Percentiles rank a stretch among this genome's conserved stretches.
These are phyloP conservation scores for Yamadazyma friedrichii DNA, from an alignment of 1,139 yeast genomes.

Conservation along the genomic window DNA sequence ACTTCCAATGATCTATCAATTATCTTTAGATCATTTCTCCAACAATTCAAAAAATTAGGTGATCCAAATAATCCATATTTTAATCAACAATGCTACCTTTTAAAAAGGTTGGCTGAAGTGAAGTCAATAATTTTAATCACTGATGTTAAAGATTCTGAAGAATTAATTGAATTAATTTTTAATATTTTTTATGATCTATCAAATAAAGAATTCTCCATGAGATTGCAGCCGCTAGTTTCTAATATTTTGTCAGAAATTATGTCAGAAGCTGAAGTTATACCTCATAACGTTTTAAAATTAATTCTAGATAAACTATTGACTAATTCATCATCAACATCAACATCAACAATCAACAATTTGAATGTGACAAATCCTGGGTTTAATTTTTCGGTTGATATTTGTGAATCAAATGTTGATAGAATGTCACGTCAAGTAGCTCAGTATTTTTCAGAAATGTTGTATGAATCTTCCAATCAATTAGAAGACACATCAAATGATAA, in stretches of 20 bases:
- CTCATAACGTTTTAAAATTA: constrained; percentile 59
- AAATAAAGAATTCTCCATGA: constrained; percentile 37
- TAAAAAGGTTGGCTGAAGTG: constrained; percentile 73
- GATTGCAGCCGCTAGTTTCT: constrained; percentile 57
- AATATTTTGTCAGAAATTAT: constrained; percentile 76
- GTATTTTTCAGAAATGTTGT: constrained; percentile 73
- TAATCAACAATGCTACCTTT: constrained; percentile 62
- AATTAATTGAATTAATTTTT: constrained; percentile 56
- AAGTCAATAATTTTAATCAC: constrained; percentile 76
- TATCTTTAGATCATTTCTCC: constrained; percentile 61
- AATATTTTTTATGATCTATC: constrained; percentile 59
- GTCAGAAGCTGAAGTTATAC: constrained; percentile 70
- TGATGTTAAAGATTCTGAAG: constrained; percentile 65
- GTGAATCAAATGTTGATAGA: constrained; percentile 70
- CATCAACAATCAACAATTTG: neutral
- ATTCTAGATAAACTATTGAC: constrained; percentile 54
- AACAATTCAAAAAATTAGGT: constrained; percentile 57
- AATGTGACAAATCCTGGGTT: constrained; percentile 52
- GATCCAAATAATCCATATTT: constrained; percentile 65
- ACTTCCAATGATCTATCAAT: constrained; percentile 60
- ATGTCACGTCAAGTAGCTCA: constrained; percentile 79
- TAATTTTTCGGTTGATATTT: constrained; percentile 63
- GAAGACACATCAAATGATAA: constrained; percentile 21
- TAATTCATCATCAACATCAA: constrained; percentile 7
- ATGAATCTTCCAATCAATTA: constrained; percentile 40